Evolutionary conservation across 2,329 filamentous ascomycete species (phyloP).

Genomic region (Epicoccum nigrum): DNA sequence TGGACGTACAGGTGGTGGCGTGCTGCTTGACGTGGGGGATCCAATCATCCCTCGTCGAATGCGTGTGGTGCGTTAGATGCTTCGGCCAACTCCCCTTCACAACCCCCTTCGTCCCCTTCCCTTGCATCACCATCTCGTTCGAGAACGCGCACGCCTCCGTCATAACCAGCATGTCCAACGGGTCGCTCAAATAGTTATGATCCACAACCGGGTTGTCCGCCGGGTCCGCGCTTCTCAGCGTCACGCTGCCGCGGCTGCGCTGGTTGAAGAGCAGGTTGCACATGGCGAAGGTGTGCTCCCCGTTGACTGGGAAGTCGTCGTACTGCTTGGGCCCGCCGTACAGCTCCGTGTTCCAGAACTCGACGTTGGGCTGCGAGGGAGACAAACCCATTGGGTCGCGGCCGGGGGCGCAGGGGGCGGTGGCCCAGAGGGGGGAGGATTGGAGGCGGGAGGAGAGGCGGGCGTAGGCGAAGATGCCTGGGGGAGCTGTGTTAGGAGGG

Average conservation of each 20-base stretch:
- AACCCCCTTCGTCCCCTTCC: conserved; percentile 63
- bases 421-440: conserved; percentile 61
- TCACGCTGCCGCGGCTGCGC: conserved; percentile 63
- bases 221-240: conserved; percentile 56
- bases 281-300: conserved; percentile 63
- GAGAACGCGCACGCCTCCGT: conserved; percentile 64
- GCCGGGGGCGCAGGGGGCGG: conserved; percentile 50
- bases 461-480: conserved; percentile 61
- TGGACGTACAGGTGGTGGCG: conserved; percentile 62
- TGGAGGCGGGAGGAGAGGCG: conserved; percentile 66
- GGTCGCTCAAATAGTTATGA: conserved; percentile 64
- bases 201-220: conserved; percentile 62
- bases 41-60: conserved; percentile 64
- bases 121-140: conserved; percentile 66
- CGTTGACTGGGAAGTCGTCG: conserved; percentile 58
- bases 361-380: conserved; percentile 63
- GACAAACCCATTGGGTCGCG: conserved; percentile 69
- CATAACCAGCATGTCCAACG: conserved; percentile 64
- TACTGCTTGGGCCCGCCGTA: conserved; percentile 67
- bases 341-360: conserved; percentile 68
- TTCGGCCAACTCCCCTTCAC: conserved; percentile 66
- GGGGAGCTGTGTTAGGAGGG: not conserved
- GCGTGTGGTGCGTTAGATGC: conserved; percentile 58
- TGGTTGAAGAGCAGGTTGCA: conserved; percentile 64
- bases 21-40: conserved; percentile 62